Conservation (phyloP, 768 basidiomycete species). For the Leccinum fibrillosum region DNA sequence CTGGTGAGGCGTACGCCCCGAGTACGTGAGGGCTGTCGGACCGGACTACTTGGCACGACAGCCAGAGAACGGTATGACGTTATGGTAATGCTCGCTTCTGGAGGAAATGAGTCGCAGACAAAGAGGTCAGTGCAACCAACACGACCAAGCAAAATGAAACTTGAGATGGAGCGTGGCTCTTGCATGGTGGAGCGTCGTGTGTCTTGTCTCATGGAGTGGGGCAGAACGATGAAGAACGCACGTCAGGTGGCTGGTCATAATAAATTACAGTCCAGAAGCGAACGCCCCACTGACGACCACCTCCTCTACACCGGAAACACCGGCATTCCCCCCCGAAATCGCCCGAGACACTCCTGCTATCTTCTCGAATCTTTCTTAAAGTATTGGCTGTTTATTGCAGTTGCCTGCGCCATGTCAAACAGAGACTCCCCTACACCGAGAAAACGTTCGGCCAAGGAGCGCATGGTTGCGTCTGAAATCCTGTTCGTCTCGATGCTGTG, state of each 20-base stretch:
- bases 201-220: slow-evolving; percentile 8
- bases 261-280: slow-evolving; percentile 29
- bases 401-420: slow-evolving; percentile 81
- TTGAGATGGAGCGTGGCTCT: slow-evolving; percentile 3
- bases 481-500: slow-evolving; percentile 60
- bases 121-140: background rate
- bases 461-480: slow-evolving; percentile 76
- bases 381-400: slow-evolving; percentile 82
- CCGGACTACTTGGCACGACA: background rate
- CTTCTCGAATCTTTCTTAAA: slow-evolving; percentile 59
- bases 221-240: slow-evolving; percentile 22
- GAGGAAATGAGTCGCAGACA: background rate
- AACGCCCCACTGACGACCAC: slow-evolving; percentile 12
- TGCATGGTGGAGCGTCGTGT: slow-evolving; percentile 8
- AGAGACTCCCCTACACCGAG: slow-evolving; percentile 84
- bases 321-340: background rate
- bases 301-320: slow-evolving; percentile 8
- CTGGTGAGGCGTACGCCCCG: background rate
- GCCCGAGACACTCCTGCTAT: slow-evolving; percentile 13
- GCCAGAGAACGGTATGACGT: background rate
- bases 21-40: background rate
- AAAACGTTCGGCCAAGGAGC: slow-evolving; percentile 76
- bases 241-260: slow-evolving; percentile 18
- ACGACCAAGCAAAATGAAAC: background rate
- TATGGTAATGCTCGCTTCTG: background rate